These are phyloP conservation scores for Arctium minus DNA, from an alignment of 129 eudicot species.

Conservation along the genomic window DNA sequence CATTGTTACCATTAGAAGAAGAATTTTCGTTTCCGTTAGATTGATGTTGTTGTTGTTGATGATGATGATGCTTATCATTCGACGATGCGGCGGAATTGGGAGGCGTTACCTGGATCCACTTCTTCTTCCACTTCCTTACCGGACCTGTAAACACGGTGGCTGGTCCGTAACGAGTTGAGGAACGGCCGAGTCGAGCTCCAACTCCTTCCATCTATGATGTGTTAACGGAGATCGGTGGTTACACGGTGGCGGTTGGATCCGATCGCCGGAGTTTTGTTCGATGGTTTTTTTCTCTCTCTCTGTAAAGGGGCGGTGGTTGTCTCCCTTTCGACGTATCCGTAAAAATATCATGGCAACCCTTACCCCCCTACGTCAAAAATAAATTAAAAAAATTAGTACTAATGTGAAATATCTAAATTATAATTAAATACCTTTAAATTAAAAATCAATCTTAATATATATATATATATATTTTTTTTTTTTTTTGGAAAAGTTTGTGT, in stretches of 20 bases:
- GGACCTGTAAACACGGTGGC: slow-evolving; percentile 94
- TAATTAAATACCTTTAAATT: no score
- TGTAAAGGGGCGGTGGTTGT: background rate
- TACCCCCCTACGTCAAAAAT: no score
- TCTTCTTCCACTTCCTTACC: slow-evolving; percentile 95
- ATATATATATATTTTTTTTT: no score
- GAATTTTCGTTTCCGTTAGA: slow-evolving; percentile 41
- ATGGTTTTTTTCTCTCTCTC: background rate
- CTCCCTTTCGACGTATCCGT: background rate
- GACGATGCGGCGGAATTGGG: slow-evolving; percentile 24
- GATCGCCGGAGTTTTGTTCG: background rate
- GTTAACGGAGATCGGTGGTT: slow-evolving; percentile 22
- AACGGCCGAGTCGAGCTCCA: slow-evolving; percentile 91
- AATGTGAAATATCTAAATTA: no score
- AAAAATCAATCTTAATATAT: no score
- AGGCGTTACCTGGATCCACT: slow-evolving; percentile 76
- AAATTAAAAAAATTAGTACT: no score
- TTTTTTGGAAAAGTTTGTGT: no score
- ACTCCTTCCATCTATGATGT: slow-evolving; percentile 78
- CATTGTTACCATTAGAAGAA: slow-evolving; percentile 37
- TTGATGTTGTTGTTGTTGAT: slow-evolving; percentile 16
- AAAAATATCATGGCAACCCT: no score
- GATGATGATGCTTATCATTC: slow-evolving; percentile 30
- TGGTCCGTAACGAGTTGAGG: slow-evolving; percentile 87
- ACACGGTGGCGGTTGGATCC: slow-evolving; percentile 36